phyloP scores from a whole-genome alignment of 1,284 basidiomycete species.

The Pseudozyma pruni region DNA sequence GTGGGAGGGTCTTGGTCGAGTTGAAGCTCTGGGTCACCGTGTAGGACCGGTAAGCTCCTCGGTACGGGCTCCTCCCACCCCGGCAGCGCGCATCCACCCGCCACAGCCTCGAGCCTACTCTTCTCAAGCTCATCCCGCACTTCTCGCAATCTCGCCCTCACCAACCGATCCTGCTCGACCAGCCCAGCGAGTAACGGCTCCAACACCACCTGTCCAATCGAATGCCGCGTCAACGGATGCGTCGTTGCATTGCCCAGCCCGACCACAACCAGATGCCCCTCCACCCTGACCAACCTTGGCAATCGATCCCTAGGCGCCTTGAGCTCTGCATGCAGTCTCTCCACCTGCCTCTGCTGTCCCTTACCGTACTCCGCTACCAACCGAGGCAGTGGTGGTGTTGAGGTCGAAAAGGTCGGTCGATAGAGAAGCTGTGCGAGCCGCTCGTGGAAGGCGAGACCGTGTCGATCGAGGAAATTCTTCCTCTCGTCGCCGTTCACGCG shows the following conservation, averaged over 20 bases:
- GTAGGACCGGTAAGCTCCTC: neutral
- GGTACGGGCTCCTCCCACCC: conserved; percentile 14
- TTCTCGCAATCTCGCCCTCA: conserved; percentile 1
- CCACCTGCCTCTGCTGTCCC: conserved; percentile 25
- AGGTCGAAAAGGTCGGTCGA: conserved; percentile 14
- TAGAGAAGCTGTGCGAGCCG: conserved; percentile 25
- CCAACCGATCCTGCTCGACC: conserved; percentile 1
- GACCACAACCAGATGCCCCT: conserved; percentile 19
- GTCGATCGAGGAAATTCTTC: conserved; percentile 13
- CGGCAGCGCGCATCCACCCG: neutral
- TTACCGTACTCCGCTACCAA: conserved; percentile 46
- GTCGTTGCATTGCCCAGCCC: conserved; percentile 38
- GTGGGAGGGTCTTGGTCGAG: neutral
- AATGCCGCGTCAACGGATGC: conserved; percentile 41
- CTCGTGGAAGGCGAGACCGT: conserved; percentile 27
- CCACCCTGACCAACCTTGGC: conserved; percentile 9
- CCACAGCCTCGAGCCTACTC: neutral
- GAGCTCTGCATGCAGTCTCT: conserved; percentile 11
- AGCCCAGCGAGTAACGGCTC: conserved; percentile 17
- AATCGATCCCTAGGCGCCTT: conserved; percentile 10
- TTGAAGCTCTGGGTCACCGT: neutral
- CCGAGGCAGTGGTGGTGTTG: conserved; percentile 4
- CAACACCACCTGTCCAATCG: conserved; percentile 37
- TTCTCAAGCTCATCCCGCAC: conserved; percentile 9
- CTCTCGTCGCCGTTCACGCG: neutral